Evolutionary conservation across 345 rosid species (phyloP).

Genomic region (Barbarea vulgaris): DNA sequence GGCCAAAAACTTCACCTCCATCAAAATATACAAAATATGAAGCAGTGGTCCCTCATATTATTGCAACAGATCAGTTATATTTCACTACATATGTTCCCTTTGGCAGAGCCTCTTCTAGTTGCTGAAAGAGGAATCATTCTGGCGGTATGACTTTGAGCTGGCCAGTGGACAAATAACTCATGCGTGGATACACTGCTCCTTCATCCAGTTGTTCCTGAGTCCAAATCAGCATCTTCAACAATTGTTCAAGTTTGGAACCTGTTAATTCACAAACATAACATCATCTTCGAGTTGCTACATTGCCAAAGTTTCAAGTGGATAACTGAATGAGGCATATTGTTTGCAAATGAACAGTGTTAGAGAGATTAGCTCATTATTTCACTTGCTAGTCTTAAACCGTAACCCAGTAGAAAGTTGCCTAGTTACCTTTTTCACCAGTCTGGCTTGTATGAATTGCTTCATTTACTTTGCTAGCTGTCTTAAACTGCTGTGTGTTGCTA

Average conservation of each 20-base stretch:
- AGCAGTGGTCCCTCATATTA: not conserved
- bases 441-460: slow-evolving; percentile 87
- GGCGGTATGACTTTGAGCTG: slow-evolving; percentile 55
- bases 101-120: not conserved
- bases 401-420: not conserved
- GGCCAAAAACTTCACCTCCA: slow-evolving; percentile 2
- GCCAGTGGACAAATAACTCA: slow-evolving; percentile 61
- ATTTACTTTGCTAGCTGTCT: slow-evolving; percentile 82
- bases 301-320: not conserved
- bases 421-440: slow-evolving; percentile 78
- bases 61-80: not conserved
- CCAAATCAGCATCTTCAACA: slow-evolving; percentile 81
- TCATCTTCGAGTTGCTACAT: not conserved
- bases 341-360: not conserved
- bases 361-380: not conserved
- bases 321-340: not conserved
- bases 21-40: not conserved
- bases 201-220: slow-evolving; percentile 74
- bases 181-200: slow-evolving; percentile 68
- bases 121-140: slow-evolving; percentile 36
- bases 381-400: not conserved
- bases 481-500: slow-evolving; percentile 68
- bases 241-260: slow-evolving; percentile 77
- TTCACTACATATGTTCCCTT: slow-evolving; percentile 5
- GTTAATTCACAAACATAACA: slow-evolving; percentile 18